Base-by-base conservation (phyloP, 768 basidiomycete genomes). In the Leccinum sublutescens region DNA sequence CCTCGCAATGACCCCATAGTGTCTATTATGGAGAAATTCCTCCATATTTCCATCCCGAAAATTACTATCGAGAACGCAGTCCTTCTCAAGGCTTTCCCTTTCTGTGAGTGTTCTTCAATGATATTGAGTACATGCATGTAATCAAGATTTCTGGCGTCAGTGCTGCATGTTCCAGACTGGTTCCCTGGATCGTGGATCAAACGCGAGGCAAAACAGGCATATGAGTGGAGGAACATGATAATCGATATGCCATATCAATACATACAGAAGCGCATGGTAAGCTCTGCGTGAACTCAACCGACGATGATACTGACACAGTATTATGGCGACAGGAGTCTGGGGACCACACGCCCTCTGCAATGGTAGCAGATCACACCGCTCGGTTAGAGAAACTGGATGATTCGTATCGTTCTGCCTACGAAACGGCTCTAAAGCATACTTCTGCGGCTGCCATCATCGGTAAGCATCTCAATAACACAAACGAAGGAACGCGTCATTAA, bases 121-220 rank as follows among this genome's bases (percentile, higher is more conserved):
- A 38, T 38, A 11, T 43, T 4, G 12, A 47, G 21, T 21, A 1
- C 0, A 47, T 47, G 19, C 19, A 47, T 10, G 5, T 47, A 47
- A 23, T 38, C 21, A 23, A 5, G 5, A 2, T 47, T 47, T 47
- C 21, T 47, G 45, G 21, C 3, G 10, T 14, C 12, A 63, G 62
- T 63, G 15, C 47, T 63, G 6, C 38, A 57, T 19, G 15, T 61
- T 9, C 62, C 62, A 17, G 52, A 59, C 21, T 64, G 62, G 60
- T 52, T 55, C 7, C 62, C 57, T n/a, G 63, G 63, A 15, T 55
- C 56, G 4, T 52, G 40, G 23, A 15, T 62, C 50, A 64, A 62
- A 8, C 40, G 27, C 15, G 23, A 33, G 40, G 60, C 62, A 27
- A 50, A 12, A 47, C 0, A 5, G 8, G 57, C 56, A 21, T 15